A percentile compares a stretch with the other conserved stretches of the same genome.
Conservation (phyloP, 179 eudicot genomes). For the Kewa caespitosa region DNA sequence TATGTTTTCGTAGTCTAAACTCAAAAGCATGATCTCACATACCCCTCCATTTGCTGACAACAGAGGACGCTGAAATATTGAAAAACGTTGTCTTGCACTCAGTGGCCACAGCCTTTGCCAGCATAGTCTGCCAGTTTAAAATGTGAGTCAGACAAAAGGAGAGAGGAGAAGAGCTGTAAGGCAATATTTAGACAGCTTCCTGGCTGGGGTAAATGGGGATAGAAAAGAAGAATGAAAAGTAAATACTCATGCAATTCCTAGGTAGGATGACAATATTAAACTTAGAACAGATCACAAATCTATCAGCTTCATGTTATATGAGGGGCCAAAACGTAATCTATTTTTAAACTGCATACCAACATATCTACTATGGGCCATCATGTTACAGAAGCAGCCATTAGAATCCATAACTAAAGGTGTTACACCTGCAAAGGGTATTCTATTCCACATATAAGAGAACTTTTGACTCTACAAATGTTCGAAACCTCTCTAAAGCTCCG, state of each 20-base stretch:
- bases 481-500: not conserved
- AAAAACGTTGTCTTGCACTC: slow-evolving; percentile 99
- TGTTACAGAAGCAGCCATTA: not conserved
- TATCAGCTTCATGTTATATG: not conserved
- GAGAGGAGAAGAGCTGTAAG: not conserved
- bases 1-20: not conserved
- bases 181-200: not conserved
- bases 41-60: slow-evolving; percentile 99
- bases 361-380: not conserved
- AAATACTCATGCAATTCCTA: not conserved
- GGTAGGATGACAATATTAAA: not conserved
- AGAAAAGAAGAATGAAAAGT: not conserved
- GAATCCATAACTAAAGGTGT: not conserved
- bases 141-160: slow-evolving; percentile 8
- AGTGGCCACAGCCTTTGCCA: slow-evolving; percentile 99
- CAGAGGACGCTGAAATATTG: slow-evolving; percentile 96
- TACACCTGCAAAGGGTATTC: not conserved
- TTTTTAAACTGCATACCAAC: not conserved
- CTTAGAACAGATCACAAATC: not conserved
- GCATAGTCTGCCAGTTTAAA: slow-evolving; percentile 77
- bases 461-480: not conserved
- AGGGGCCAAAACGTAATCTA: not conserved
- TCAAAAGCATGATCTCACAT: slow-evolving; percentile 25
- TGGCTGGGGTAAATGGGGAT: not conserved
- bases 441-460: not conserved